These are phyloP conservation scores for Aleurites moluccanus DNA, from an alignment of 441 rosid genomes.

Conservation along the genomic window DNA sequence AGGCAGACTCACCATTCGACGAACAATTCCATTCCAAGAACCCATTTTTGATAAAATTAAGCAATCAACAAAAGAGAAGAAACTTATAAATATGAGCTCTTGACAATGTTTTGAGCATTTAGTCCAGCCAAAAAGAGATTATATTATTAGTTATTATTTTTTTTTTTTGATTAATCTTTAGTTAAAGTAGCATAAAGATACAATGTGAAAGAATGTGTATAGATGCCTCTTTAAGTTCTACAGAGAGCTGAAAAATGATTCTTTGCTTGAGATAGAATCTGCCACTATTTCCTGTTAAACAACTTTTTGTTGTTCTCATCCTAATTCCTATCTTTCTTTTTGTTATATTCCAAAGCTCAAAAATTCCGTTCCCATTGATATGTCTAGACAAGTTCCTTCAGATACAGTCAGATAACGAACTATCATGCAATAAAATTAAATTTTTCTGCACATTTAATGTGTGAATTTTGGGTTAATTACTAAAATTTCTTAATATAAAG, in stretches of 20 bases:
- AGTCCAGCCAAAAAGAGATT: neutral
- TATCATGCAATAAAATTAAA: neutral
- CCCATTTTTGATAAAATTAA: conserved; percentile 1
- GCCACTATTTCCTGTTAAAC: conserved; percentile 1
- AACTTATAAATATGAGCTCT: neutral
- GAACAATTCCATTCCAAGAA: conserved; percentile 40
- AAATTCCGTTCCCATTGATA: conserved; percentile 6
- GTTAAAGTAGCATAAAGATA: conserved; percentile 24
- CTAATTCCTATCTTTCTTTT: conserved; percentile 14
- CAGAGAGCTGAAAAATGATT: conserved; percentile 25
- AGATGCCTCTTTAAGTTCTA: conserved; percentile 27
- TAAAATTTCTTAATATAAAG: neutral
- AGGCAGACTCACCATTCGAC: conserved; percentile 54
- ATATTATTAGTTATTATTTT: neutral
- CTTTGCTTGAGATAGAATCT: conserved; percentile 35
- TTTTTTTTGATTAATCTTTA: conserved; percentile 22
- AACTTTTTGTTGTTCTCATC: no score
- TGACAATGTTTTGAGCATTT: neutral
- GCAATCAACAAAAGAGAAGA: neutral
- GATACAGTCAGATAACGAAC: neutral
- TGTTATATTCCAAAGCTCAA: conserved; percentile 7
- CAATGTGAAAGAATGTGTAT: conserved; percentile 28
- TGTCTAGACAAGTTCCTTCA: conserved; percentile 5
- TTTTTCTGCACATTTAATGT: neutral
- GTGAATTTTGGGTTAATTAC: neutral